Conservation (phyloP, 192 early-diverging fungal species). For the Coemansia asiatica region DNA sequence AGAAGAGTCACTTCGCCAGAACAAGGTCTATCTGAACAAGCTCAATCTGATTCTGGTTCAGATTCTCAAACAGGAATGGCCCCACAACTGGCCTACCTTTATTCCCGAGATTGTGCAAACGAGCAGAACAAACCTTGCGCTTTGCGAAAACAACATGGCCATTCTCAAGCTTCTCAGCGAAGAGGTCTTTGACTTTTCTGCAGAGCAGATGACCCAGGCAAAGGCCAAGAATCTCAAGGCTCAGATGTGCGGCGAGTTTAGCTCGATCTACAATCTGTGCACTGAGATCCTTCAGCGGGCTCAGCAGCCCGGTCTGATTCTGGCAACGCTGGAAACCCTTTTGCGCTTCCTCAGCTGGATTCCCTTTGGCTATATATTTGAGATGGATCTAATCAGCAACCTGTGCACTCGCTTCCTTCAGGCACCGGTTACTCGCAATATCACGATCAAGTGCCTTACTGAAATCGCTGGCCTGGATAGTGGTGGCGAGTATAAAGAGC, state of each 20-base stretch:
- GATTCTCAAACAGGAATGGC: slow-evolving; percentile 99
- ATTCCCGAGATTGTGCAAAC: slow-evolving; percentile 98
- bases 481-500: slow-evolving; percentile 77
- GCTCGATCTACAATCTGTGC: slow-evolving; percentile 93
- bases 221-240: slow-evolving; percentile 93
- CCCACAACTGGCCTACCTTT: slow-evolving; percentile 97
- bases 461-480: slow-evolving; percentile 92
- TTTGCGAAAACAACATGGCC: slow-evolving; percentile 99
- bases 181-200: slow-evolving; percentile 98
- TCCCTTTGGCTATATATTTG: slow-evolving; percentile 97
- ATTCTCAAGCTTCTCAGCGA: slow-evolving; percentile 98
- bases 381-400: slow-evolving; percentile 85
- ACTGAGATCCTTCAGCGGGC: slow-evolving; percentile 92
- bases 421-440: slow-evolving; percentile 84
- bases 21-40: slow-evolving; percentile 80
- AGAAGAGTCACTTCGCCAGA: slow-evolving; percentile 71
- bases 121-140: slow-evolving; percentile 82
- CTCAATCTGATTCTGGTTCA: slow-evolving; percentile 97
- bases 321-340: slow-evolving; percentile 91
- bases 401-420: slow-evolving; percentile 82
- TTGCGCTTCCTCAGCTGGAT: slow-evolving; percentile 97
- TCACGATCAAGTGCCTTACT: slow-evolving; percentile 94
- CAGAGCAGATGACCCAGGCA: slow-evolving; percentile 96
- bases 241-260: slow-evolving; percentile 93
- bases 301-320: slow-evolving; percentile 83